These are phyloP conservation scores for Aspergillus nomiae DNA, from an alignment of 2,329 filamentous ascomycete species.

Conservation along the genomic window DNA sequence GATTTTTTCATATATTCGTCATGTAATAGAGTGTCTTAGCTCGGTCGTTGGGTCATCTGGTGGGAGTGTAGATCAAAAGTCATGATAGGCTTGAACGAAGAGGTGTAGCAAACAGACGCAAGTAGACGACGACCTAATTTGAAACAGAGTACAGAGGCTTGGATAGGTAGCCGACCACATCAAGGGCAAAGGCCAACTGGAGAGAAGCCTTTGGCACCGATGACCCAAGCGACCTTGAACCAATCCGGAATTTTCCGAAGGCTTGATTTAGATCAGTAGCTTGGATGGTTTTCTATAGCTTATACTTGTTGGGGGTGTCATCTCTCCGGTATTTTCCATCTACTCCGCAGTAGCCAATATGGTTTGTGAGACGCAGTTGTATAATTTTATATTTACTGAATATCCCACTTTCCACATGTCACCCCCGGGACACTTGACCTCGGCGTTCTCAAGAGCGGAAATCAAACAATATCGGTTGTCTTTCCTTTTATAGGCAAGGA, in stretches of 20 bases:
- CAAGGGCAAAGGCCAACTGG: background rate
- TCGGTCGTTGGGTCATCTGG: background rate
- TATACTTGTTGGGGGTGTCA: background rate
- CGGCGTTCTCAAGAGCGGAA: background rate
- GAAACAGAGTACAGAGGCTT: background rate
- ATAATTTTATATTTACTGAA: background rate
- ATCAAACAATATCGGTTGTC: background rate
- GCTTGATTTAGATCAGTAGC: background rate
- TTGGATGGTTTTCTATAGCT: background rate
- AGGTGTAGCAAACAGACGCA: background rate
- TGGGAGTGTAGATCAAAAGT: too few relatives aligned
- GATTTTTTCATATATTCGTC: background rate
- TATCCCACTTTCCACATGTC: background rate
- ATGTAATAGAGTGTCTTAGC: background rate
- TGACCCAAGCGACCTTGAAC: background rate
- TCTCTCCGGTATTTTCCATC: background rate
- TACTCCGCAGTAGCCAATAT: background rate
- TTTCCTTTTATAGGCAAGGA: background rate
- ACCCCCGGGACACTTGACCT: background rate
- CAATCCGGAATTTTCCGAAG: background rate
- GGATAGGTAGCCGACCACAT: background rate
- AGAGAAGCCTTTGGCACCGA: background rate
- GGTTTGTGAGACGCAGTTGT: background rate
- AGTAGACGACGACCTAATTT: background rate
- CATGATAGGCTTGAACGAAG: background rate